Conservation (phyloP, 176 grass and related monocot genomes). For the Saccharum spontaneum region DNA sequence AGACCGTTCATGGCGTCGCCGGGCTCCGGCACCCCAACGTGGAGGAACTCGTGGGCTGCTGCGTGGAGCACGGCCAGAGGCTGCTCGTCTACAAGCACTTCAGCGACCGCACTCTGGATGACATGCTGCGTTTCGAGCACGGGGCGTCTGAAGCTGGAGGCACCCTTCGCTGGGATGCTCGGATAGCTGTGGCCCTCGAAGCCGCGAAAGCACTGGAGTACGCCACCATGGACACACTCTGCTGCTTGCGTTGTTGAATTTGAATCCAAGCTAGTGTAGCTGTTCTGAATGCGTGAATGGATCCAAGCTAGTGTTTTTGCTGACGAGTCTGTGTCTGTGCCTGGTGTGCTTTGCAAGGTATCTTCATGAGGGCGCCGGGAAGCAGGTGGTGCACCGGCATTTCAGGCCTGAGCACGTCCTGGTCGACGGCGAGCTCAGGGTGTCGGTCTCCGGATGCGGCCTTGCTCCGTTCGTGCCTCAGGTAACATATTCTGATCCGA, state of each 20-base stretch:
- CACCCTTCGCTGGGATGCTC: constrained; percentile 45
- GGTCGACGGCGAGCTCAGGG: constrained; percentile 34
- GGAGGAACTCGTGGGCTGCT: constrained; percentile 55
- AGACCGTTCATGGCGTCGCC: constrained; percentile 26
- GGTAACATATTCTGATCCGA: constrained; percentile 7
- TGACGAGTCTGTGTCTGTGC: neutral
- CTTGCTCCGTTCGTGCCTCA: constrained; percentile 25
- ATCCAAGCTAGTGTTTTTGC: neutral
- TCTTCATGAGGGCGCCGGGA: constrained; percentile 36
- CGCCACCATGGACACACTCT: neutral
- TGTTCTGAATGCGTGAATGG: neutral
- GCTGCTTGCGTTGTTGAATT: neutral
- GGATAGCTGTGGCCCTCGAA: constrained; percentile 43
- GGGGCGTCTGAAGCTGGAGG: neutral
- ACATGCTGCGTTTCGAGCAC: constrained; percentile 26
- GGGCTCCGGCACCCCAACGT: constrained; percentile 49
- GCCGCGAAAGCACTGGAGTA: constrained; percentile 59
- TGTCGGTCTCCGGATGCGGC: constrained; percentile 34
- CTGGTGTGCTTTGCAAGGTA: constrained; percentile 29
- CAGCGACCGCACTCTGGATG: constrained; percentile 43
- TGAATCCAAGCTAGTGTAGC: neutral
- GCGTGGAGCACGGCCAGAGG: constrained; percentile 46
- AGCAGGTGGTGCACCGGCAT: constrained; percentile 37
- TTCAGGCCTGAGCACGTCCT: constrained; percentile 53
- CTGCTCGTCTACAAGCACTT: constrained; percentile 61